Base-by-base conservation (phyloP, 2,329 filamentous ascomycete genomes). In the Neocucurbitaria cava region DNA sequence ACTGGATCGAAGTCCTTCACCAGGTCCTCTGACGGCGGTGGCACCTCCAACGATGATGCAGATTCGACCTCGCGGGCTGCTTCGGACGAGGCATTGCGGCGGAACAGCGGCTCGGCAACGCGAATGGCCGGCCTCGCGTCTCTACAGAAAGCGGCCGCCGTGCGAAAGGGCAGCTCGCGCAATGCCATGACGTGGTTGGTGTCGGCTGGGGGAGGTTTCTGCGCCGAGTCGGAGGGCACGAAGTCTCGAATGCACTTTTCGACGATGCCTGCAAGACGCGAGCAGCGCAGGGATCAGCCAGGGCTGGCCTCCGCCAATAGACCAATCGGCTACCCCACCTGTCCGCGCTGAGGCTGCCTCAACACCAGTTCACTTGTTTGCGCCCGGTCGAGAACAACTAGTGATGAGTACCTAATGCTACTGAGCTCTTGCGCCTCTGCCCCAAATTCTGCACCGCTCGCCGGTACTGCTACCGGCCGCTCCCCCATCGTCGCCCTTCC, bases 1-100 rank as follows among this genome's bases (percentile, higher is more conserved):
- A 83, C 62, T 9, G 82, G 82, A 64, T 85, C 80, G 58, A 77
- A 86, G 43, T 58, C 62, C 62, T 82, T 76, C 45, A 78, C 71
- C 9, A 75, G 62, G n/a, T 78, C 74, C 43, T 76, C 73, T 26
- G 77, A 75, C 23, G 75, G 67, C 33, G 71, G 71, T 50, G 76
- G 62, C 26, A 70, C 63, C 21, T 73, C 69, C 46, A 83, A 71
- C 38, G 82, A 83, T 47, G 79, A 81, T 13, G 73, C 71, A 17
- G 77, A 65, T 62, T 85, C 82, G 21, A 85, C 72, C 7, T 83
- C 80, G 8, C 75, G 59, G 31, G 76, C 59, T 53, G 79, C 72
- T 44, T 78, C 69, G 48, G 77, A 72, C 47, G 81, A 82, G 71
- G 75, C 78, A 78, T 81, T 76, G 77, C 81, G 81, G 62, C 74